phyloP scores from a whole-genome alignment of 805 yeast species.

The Saccharomycopsis oosterbeekiorum region DNA sequence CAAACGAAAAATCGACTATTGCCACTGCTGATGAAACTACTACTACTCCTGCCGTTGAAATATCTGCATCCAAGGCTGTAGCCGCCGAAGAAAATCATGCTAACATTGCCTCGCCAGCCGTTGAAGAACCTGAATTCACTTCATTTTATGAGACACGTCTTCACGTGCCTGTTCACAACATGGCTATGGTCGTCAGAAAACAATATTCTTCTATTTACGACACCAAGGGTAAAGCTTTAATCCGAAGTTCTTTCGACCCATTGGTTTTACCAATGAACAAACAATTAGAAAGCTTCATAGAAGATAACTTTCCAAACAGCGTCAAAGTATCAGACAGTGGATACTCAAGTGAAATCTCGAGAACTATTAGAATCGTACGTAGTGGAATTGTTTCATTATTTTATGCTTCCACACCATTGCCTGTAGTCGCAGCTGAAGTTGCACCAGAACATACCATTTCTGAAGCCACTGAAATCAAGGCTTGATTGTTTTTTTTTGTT shows the following conservation, averaged over 20 bases:
- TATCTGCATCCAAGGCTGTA: background rate
- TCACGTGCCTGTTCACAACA: conserved; percentile 9
- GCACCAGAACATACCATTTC: background rate
- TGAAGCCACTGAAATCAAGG: background rate
- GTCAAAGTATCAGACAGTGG: conserved; percentile 33
- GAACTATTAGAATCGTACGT: conserved; percentile 27
- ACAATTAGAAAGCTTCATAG: conserved; percentile 36
- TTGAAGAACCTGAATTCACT: background rate
- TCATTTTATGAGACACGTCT: conserved; percentile 6
- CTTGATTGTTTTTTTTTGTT: background rate
- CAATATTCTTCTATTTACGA: conserved; percentile 31
- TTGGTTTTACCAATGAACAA: conserved; percentile 52
- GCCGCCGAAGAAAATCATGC: background rate
- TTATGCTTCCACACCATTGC: background rate
- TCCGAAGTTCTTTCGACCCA: conserved; percentile 57
- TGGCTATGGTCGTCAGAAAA: conserved; percentile 2
- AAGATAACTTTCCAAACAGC: conserved; percentile 37
- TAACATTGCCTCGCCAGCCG: background rate
- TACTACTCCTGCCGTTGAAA: background rate
- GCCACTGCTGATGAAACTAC: background rate
- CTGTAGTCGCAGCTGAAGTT: background rate
- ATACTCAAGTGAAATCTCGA: conserved; percentile 47
- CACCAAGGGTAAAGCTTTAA: conserved; percentile 50
- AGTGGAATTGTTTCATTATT: background rate
- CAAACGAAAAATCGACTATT: background rate